A percentile compares a stretch with the other conserved stretches of the same genome.
phyloP scores from a whole-genome alignment of 2,329 filamentous ascomycete genomes.

The Sclerotinia nivalis region DNA sequence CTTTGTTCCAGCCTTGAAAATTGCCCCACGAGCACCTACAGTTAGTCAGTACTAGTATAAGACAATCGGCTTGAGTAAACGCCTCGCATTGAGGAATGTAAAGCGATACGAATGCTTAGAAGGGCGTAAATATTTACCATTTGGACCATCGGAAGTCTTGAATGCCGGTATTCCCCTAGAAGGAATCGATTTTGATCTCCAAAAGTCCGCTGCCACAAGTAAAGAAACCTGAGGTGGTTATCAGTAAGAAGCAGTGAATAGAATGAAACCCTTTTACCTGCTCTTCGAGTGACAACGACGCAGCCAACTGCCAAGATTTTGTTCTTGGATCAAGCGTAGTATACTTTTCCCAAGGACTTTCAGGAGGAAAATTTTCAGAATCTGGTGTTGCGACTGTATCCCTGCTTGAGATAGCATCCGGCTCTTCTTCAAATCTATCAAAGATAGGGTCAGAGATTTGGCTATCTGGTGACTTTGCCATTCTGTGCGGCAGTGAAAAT shows the following conservation, averaged over 20 bases:
- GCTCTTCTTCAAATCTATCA: conserved; percentile 34
- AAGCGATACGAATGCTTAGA: no score
- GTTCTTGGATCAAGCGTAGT: conserved; percentile 29
- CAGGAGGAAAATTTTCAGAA: conserved; percentile 37
- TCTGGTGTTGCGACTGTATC: conserved; percentile 35
- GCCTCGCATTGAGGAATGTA: not conserved
- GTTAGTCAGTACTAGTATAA: not conserved
- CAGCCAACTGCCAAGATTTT: conserved; percentile 34
- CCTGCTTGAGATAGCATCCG: conserved; percentile 32
- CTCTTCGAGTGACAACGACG: conserved; percentile 39
- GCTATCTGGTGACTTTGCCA: conserved; percentile 33
- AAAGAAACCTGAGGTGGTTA: conserved; percentile 52
- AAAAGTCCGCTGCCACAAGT: conserved; percentile 65
- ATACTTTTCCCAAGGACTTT: conserved; percentile 33
- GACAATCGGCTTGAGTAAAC: not conserved
- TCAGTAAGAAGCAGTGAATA: conserved; percentile 21
- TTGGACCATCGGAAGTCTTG: conserved; percentile 69
- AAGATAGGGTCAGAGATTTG: conserved; percentile 36
- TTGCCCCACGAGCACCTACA: conserved; percentile 57
- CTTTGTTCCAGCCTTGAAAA: conserved; percentile 68
- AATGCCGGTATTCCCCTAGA: conserved; percentile 63
- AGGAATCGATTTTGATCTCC: conserved; percentile 66
- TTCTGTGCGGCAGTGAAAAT: conserved; percentile 8
- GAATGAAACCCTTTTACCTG: conserved; percentile 33
- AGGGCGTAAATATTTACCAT: conserved; percentile 47